Base-by-base conservation (phyloP, 306 rosid species). In the Medicago ruthenica region DNA sequence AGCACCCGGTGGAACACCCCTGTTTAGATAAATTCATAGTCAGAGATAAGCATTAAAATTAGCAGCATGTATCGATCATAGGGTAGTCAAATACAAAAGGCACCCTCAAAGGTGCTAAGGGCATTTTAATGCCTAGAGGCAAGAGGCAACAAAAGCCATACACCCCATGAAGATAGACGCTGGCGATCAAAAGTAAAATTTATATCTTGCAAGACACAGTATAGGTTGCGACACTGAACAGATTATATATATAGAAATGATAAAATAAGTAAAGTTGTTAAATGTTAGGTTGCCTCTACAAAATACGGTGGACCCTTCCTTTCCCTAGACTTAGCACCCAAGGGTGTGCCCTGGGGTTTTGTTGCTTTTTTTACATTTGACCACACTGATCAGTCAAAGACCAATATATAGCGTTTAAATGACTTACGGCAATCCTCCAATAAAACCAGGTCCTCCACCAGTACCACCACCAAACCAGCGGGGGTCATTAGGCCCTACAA, bases 1-100 rank as follows among this genome's bases (percentile, higher is more conserved):
- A 83, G 92, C 92, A 79, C 97, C 96, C 0, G 95, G 97, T 50
- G 97, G 98, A 42, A 87, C 85, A 58, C 86, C 92, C 80, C 97
- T 90, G 84, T 84, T 83, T 13, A 78, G 51, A 64, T 39, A 76
- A 14, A 79, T 42, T 57, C 9, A 70, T 69, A 44, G 53, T 55
- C 24, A 39, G 14, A 74, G 31, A 74, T 40, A 70, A 57, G 48
- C 67, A 42, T 21, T 17, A 17, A 37, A 71, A 27, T 3, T 67
- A 14, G 58, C 48, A 16, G 17, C 12, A 51, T 2, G 21, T 7
- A 48, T 12, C 9, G 20, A 24, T 37, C 66, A 21, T 45, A 73
- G 17, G 31, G 67, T 15, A 27, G 22, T 48, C 50, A 62, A 74
- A 74, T 55, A 50, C 9, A 62, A 74, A 47, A 31, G 61, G 39